These are phyloP conservation scores for Cordyceps cateniannulata DNA, from an alignment of 2,329 filamentous ascomycete species.

Conservation along the genomic window DNA sequence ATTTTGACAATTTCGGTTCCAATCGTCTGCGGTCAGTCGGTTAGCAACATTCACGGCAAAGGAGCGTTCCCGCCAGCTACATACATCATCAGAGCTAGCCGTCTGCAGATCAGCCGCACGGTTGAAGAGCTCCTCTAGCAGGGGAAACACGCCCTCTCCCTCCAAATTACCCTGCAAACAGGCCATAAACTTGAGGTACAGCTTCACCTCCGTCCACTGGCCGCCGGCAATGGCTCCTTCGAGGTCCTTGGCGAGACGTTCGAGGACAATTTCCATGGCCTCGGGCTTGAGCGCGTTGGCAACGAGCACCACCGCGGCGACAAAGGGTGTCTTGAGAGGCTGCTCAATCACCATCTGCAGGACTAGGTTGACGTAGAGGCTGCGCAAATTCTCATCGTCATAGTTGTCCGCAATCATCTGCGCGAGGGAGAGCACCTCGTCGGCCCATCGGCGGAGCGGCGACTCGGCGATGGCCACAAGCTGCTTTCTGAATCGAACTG, in stretches of 20 bases:
- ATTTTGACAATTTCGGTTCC: constrained; percentile 91
- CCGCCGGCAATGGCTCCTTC: constrained; percentile 66
- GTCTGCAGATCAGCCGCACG: constrained; percentile 91
- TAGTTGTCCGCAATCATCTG: constrained; percentile 74
- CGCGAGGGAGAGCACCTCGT: constrained; percentile 69
- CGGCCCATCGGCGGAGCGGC: constrained; percentile 68
- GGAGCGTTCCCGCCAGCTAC: constrained; percentile 26
- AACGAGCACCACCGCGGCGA: constrained; percentile 75
- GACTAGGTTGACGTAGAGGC: constrained; percentile 64
- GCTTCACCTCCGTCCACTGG: constrained; percentile 86
- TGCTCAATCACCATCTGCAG: constrained; percentile 80
- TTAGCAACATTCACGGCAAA: not conserved
- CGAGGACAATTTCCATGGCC: constrained; percentile 64
- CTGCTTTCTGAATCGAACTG: constrained; percentile 68
- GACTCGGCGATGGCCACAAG: constrained; percentile 77
- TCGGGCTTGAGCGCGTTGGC: constrained; percentile 73
- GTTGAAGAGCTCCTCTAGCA: constrained; percentile 85
- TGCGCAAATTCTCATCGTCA: constrained; percentile 74
- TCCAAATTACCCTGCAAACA: constrained; percentile 75
- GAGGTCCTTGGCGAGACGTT: constrained; percentile 50
- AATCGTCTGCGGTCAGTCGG: constrained; percentile 42
- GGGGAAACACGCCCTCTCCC: constrained; percentile 75
- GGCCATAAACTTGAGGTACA: constrained; percentile 82
- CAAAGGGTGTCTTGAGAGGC: constrained; percentile 94
- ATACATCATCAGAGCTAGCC: constrained; percentile 83